These are phyloP conservation scores for Saturnispora gosingensis DNA, from an alignment of 805 yeast genomes.

Conservation along the genomic window DNA sequence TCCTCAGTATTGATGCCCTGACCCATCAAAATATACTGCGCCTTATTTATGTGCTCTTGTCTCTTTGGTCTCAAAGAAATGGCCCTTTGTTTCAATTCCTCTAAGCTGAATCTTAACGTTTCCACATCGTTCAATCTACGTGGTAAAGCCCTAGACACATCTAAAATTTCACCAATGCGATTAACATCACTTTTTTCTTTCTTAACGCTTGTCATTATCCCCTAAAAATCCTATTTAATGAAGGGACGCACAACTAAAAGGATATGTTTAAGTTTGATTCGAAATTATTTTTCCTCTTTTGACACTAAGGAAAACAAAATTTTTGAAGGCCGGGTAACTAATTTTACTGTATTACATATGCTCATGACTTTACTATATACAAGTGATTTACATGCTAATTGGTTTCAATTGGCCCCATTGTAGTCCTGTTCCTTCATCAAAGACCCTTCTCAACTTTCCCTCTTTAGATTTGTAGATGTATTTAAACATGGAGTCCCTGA, in stretches of 20 bases:
- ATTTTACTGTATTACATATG: neutral
- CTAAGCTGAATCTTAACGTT: slow-evolving; percentile 67
- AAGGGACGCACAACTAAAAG: neutral
- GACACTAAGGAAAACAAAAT: neutral
- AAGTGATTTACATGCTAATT: slow-evolving; percentile 10
- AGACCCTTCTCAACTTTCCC: slow-evolving; percentile 12
- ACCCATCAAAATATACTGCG: slow-evolving; percentile 82
- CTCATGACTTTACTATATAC: neutral
- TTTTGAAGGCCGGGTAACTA: slow-evolving; percentile 10
- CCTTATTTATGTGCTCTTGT: slow-evolving; percentile 46
- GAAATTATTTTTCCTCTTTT: neutral
- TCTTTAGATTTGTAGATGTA: slow-evolving; percentile 21
- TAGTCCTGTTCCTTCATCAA: slow-evolving; percentile 11
- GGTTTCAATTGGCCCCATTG: slow-evolving; percentile 18
- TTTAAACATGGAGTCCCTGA: slow-evolving; percentile 31
- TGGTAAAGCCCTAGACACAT: slow-evolving; percentile 71
- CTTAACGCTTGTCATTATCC: neutral
- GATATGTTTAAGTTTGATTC: neutral
- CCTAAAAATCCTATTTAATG: neutral
- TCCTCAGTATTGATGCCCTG: slow-evolving; percentile 85
- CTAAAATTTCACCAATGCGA: slow-evolving; percentile 61
- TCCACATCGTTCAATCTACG: slow-evolving; percentile 58
- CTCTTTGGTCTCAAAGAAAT: slow-evolving; percentile 38
- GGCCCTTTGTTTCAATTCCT: slow-evolving; percentile 67
- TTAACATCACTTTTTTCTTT: slow-evolving; percentile 4